Conservation (phyloP, 106 monocot species). For the Alisma plantagoaquatica region DNA sequence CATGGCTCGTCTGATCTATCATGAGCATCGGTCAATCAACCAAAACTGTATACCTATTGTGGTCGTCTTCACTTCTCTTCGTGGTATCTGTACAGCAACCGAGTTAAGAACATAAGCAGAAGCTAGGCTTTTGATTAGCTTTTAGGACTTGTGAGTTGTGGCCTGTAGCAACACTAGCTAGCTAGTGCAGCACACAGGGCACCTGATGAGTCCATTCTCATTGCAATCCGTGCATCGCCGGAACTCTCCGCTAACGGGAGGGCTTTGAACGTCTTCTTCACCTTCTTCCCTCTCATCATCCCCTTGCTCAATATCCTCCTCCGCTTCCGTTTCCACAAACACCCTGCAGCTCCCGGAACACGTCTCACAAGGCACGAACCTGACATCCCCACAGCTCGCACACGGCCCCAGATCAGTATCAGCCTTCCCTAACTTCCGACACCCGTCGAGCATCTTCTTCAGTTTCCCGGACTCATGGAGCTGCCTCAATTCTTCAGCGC, state of each 20-base stretch:
- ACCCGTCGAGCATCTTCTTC: background rate
- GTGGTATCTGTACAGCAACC: no score
- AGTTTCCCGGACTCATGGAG: constrained; percentile 6
- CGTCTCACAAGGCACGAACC: background rate
- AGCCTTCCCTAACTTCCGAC: background rate
- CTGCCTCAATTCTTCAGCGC: constrained; percentile 5
- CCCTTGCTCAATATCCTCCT: background rate
- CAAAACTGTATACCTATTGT: no score
- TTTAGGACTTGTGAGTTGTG: no score
- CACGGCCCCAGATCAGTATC: background rate
- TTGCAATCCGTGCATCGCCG: constrained; percentile 10
- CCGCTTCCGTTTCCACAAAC: constrained; percentile 26
- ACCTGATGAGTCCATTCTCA: constrained; percentile 7
- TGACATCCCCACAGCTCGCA: background rate
- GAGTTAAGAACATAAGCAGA: no score
- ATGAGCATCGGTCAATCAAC: no score
- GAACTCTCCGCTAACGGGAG: background rate
- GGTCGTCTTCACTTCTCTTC: no score
- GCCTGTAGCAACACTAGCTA: background rate
- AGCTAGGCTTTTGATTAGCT: no score
- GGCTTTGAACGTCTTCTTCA: background rate
- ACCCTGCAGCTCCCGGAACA: constrained; percentile 9
- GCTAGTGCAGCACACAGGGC: constrained; percentile 3
- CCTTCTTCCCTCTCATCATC: background rate
- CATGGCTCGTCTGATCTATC: no score